Conservation (phyloP, 306 rosid genomes). For the Vigna unguiculata region DNA sequence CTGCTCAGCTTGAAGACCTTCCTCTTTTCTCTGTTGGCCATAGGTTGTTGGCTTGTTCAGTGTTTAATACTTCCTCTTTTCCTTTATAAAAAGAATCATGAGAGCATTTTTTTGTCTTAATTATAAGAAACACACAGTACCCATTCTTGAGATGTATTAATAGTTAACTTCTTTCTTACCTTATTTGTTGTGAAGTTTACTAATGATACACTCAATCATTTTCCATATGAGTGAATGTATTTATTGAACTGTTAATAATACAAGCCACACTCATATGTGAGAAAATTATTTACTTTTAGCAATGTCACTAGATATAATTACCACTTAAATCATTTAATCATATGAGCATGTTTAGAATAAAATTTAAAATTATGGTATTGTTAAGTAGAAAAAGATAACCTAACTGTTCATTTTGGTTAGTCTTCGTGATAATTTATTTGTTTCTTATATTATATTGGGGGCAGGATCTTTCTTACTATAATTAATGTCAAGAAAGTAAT, state of each 20-base stretch:
- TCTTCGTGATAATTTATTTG: background rate
- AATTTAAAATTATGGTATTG: background rate
- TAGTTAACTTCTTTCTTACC: background rate
- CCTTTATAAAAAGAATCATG: background rate
- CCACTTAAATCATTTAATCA: background rate
- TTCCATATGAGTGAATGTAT: background rate
- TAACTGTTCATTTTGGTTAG: background rate
- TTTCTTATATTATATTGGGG: background rate
- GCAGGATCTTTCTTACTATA: conserved; percentile 40
- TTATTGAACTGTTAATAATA: background rate
- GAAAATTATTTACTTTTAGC: background rate
- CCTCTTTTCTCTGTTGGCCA: conserved; percentile 90
- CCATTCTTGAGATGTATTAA: background rate
- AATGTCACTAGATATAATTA: background rate
- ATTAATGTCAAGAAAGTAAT: conserved; percentile 23
- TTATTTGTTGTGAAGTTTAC: no score
- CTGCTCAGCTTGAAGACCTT: conserved; percentile 70
- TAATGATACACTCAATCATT: background rate
- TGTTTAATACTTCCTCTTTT: background rate
- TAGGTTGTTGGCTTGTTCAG: conserved; percentile 56
- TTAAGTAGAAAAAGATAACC: no score
- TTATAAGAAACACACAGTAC: no score
- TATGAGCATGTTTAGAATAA: no score
- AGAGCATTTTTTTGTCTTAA: no score
- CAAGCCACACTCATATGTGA: background rate